Evolutionary conservation across 73 alveolate genomes (phyloP).

Genomic region (Paramecium biaurelia): DNA sequence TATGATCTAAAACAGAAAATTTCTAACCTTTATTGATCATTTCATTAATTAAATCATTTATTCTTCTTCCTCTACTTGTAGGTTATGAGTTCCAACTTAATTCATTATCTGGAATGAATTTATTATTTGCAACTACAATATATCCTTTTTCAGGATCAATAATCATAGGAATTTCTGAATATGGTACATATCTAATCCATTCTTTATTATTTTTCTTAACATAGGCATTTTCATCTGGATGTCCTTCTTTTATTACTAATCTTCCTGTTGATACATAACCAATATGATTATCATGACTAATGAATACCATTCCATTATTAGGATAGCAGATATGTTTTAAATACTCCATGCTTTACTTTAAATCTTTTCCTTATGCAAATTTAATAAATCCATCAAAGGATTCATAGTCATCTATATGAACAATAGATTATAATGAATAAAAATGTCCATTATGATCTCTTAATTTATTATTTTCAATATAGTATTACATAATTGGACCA

Average conservation of each 20-base stretch:
- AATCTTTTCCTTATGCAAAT: background rate
- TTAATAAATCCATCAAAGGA: conserved; percentile 48
- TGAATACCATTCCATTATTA: conserved; percentile 15
- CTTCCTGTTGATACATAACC: conserved; percentile 55
- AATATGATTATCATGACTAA: conserved; percentile 53
- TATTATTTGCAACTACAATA: conserved; percentile 55
- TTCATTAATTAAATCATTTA: background rate
- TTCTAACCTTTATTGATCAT: conserved; percentile 9
- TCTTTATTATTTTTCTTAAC: conserved; percentile 6
- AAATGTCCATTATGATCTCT: background rate
- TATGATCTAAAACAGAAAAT: conserved; percentile 21
- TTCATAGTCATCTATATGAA: conserved; percentile 48
- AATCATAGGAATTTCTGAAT: conserved; percentile 5
- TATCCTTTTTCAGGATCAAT: conserved; percentile 55
- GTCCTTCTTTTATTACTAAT: conserved; percentile 47
- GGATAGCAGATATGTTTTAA: conserved; percentile 43
- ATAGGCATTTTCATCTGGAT: conserved; percentile 14
- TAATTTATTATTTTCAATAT: background rate
- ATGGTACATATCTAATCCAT: conserved; percentile 38
- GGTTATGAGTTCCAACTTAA: conserved; percentile 50
- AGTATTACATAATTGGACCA: conserved; percentile 82
- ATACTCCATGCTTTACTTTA: conserved; percentile 22
- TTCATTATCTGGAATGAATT: conserved; percentile 49
- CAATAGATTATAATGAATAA: conserved; percentile 30
- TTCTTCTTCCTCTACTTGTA: conserved; percentile 56